Base-by-base conservation (phyloP, 306 rosid species). In the Vigna trinervia region DNA sequence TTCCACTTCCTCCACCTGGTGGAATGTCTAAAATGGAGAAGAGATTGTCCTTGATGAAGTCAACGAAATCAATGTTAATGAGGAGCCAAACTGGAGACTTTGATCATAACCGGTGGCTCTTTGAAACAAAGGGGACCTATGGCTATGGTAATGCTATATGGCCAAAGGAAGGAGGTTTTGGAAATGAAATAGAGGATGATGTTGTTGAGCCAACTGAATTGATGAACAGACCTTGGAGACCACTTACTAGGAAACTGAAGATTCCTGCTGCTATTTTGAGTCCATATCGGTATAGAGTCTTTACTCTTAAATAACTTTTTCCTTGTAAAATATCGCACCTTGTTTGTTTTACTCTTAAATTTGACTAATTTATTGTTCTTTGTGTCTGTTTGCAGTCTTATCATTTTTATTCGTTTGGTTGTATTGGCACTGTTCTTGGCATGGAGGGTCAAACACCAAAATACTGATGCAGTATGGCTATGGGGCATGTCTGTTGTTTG, bases 401-500 rank as follows among this genome's bases (percentile, higher is more conserved):
- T 93, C 39, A 89, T 91, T 20, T 51, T 77, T 22, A 28, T 91
- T 76, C 97, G 97, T 6, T 76, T 91, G 86, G 92, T 75, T 22
- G 89, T 86, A 71, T 87, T 93, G 51, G 93, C 63, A 3, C 83
- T 91, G 71, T 91, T 93, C 80, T 79, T 93, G 81, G 51, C 81
- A 20, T 93, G 98, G 98, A 88, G 98, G 78, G 75, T 93, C 28
- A 73, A 80, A 1, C 53, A 93, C 78, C 87, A 87, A 70, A 93
- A 93, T 69, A 79, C 60, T 54, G 98, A 93, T 76, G 97, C 98
- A 78, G 74, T 89, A 1, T 93, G 98, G 96, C 87, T 93, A 2
- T 93, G 98, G 98, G 96, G 93, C 41, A 93, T 93, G 98, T 93
- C 98, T 19, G 85, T 93, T 10, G 96, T 93, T 68, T 93, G 98